Base-by-base conservation (phyloP, 73 alveolate species). In the Diophrys appendiculata region DNA sequence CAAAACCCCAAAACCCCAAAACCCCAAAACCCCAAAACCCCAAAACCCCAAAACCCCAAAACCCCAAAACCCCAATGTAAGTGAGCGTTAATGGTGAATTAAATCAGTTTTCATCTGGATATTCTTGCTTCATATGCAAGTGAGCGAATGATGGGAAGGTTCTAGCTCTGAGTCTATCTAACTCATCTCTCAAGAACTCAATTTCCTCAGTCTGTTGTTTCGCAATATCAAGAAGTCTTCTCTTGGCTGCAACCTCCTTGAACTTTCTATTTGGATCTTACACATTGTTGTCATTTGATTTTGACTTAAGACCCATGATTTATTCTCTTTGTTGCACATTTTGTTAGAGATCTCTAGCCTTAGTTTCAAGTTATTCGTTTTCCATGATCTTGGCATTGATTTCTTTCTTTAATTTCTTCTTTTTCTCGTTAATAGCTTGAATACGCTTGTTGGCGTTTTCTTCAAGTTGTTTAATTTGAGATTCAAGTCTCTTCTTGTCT, bases 131-230 rank as follows among this genome's bases (percentile, higher is more conserved):
- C 69, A 88, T 88, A 54, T 95, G 97, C 88, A 93, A 78, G 87
- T 96, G 98, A 65, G 96, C 98, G 78, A 96, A 96, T n/a, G 98
- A 90, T 2, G 99, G 99, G 98, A 96, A 96, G 26, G 99, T 96
- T 72, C 97, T 96, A 29, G 98, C 97, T 76, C 99, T 87, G 72
- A 91, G 79, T 73, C 97, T 91, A 84, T 96, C 99, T 30, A 96
- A 90, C 88, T 96, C 99, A 78, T 95, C 99, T 56, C 97, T 90
- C 76, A 94, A 84, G 86, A 84, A 90, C 82, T 95, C 99, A 55
- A 95, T 95, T 83, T 96, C 98, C 89, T 96, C 99, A 32, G 95
- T 86, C 77, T 96, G 94, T 82, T 93, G 93, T 73, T 91, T 91
- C 24, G 86, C 97, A 56, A 93, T 93, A 74, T 93, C 96, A 78